Conservation (phyloP, 164 flowering plant species). For the Magnolia kwangsiensis region DNA sequence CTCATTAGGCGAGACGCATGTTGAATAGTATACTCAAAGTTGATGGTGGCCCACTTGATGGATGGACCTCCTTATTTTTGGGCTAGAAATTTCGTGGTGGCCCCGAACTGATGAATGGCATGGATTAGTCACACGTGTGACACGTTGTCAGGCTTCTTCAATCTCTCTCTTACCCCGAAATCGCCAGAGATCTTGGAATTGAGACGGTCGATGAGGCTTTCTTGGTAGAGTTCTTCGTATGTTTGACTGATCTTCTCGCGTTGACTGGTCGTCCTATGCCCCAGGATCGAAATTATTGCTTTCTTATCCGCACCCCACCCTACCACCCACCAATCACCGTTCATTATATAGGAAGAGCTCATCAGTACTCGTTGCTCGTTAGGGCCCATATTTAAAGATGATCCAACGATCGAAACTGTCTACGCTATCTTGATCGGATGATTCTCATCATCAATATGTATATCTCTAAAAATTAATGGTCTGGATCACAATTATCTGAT, state of each 20-base stretch:
- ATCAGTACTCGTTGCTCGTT: neutral
- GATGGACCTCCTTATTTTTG: no score
- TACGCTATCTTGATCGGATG: neutral
- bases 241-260: constrained; percentile 55
- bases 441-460: no score
- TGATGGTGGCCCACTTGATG: no score
- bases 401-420: neutral
- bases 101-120: no score
- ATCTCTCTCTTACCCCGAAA: neutral
- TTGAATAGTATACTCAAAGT: no score
- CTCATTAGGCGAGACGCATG: neutral
- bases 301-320: constrained; percentile 84
- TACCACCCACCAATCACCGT: constrained; percentile 4
- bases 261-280: constrained; percentile 67
- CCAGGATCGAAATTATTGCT: constrained; percentile 52
- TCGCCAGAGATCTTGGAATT: constrained; percentile 42
- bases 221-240: constrained; percentile 55
- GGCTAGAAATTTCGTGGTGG: no score
- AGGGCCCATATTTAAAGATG: neutral
- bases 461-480: no score
- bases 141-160: no score
- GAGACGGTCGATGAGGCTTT: constrained; percentile 57
- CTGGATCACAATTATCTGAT: no score
- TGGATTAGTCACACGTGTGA: neutral
- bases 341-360: neutral